Percentiles rank a stretch among this genome's conserved stretches.
These are phyloP conservation scores for Exsudoporus frostii DNA, from an alignment of 768 basidiomycete genomes.

Conservation along the genomic window DNA sequence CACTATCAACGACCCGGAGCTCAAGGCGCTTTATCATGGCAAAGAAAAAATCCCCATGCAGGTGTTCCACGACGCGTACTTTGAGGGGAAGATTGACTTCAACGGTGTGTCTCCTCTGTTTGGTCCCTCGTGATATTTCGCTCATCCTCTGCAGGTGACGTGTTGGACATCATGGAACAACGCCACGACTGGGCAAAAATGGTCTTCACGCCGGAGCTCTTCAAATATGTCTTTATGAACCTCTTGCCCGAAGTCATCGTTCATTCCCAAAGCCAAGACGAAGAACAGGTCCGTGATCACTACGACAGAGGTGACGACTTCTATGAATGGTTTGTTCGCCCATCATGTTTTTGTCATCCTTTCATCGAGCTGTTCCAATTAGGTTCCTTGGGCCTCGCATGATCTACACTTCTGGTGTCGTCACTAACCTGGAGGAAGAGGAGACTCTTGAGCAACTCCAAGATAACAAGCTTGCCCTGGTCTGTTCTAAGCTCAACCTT, in stretches of 20 bases:
- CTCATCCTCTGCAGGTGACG: conserved; percentile 60
- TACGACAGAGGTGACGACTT: conserved; percentile 99
- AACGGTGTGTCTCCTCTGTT: conserved; percentile 58
- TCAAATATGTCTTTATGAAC: conserved; percentile 87
- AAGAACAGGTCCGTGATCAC: conserved; percentile 92
- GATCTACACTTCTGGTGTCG: conserved; percentile 96
- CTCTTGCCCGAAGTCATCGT: conserved; percentile 92
- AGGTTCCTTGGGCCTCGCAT: conserved; percentile 95
- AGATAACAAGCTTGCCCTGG: conserved; percentile 95
- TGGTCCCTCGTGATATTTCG: not conserved
- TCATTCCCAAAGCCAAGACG: conserved; percentile 89
- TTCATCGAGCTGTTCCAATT: not conserved
- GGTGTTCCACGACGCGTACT: conserved; percentile 95
- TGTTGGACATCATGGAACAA: conserved; percentile 89
- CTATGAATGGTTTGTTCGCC: conserved; percentile 62
- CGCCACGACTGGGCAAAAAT: conserved; percentile 96
- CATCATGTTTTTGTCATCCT: not conserved
- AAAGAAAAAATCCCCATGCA: conserved; percentile 97
- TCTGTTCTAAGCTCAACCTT: conserved; percentile 92
- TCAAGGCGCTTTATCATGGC: conserved; percentile 75
- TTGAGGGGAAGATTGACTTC: conserved; percentile 93
- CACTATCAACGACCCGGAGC: conserved; percentile 78
- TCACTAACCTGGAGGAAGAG: conserved; percentile 62
- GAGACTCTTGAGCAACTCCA: conserved; percentile 93
- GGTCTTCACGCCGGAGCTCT: conserved; percentile 84